phyloP scores from a whole-genome alignment of 2,329 filamentous ascomycete genomes.

The Pseudogymnoascus sp. region DNA sequence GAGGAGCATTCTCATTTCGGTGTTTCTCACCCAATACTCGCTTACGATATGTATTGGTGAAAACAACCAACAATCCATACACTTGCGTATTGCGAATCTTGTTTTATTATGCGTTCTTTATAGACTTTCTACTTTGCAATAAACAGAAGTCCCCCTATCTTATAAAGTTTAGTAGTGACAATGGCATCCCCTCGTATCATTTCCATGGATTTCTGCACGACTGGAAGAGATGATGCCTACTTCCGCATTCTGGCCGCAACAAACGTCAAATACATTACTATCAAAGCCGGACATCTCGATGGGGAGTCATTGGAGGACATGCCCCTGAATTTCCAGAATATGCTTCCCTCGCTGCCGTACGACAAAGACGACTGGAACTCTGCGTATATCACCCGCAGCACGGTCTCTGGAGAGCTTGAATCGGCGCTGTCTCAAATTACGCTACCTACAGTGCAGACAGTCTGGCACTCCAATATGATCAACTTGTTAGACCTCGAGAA shows the following conservation, averaged over 20 bases:
- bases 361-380: not conserved
- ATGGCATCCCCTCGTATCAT: not conserved
- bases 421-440: not conserved
- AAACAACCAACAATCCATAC: not conserved
- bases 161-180: not conserved
- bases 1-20: not conserved
- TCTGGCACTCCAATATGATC: not conserved
- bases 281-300: not conserved
- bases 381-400: not conserved
- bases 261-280: not conserved
- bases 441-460: not conserved
- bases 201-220: not conserved
- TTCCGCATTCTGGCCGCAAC: not conserved
- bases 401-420: not conserved
- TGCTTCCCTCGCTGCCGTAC: not conserved
- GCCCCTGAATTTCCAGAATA: not conserved
- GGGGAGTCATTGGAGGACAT: not conserved
- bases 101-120: not conserved
- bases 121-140: not conserved
- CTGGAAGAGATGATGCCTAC: not conserved
- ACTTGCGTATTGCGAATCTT: not conserved
- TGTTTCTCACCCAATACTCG: not conserved
- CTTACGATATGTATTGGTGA: not conserved
- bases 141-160: not conserved
- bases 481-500: not conserved